Evolutionary conservation across 2,329 filamentous ascomycete genomes (phyloP), one percentile per base, ranked within the genome.

Genomic region (Polychaeton citri): DNA sequence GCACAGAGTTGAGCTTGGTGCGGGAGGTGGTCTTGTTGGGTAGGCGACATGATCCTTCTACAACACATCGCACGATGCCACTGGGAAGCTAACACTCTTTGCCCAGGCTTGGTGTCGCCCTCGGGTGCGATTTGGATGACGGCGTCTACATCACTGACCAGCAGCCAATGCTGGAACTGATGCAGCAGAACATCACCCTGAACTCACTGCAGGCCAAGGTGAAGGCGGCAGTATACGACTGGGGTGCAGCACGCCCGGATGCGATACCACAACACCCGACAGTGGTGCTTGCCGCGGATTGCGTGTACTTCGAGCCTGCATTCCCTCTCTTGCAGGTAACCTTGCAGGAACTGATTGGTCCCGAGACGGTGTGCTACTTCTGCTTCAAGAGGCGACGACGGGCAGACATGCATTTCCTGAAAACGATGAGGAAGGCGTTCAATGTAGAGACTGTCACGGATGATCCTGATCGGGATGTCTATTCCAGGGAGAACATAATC

Each of bases 281-380:
- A 50, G 68, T 94, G 37, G 77, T 98, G 38, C 71, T 96, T n/a
- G 90, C 90, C 3, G 88, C 87, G 28, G 90, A 96, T 59, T 96
- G 88, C 61, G 86, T 94, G 33, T 98, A 96, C 65, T 93, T 93
- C 58, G 90, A 96, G 60, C 86, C 88, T 2, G 84, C 90, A 1
- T 96, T 96, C 53, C 87, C 88, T 19, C 67, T 95, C 21, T 70
- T 98, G 32, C 71, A 90, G 52, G 64, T 76, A 43, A 96, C 88
- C 5, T 63, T 96, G 45, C 66, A 72, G 40, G 76, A 82, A 43
- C 66, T 95, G 33, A 67, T 94, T 44, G 71, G 73, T 12, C 70
- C 68, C 3, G 55, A 67, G 7, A 74, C 74, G 0, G 58, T 86
- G 30, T 86, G 79, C 57, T 79, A 80, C 16, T 96, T 98, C 62